Evolutionary conservation across 208 protist species (phyloP).

Genomic region (Leishmania guyanensis): DNA sequence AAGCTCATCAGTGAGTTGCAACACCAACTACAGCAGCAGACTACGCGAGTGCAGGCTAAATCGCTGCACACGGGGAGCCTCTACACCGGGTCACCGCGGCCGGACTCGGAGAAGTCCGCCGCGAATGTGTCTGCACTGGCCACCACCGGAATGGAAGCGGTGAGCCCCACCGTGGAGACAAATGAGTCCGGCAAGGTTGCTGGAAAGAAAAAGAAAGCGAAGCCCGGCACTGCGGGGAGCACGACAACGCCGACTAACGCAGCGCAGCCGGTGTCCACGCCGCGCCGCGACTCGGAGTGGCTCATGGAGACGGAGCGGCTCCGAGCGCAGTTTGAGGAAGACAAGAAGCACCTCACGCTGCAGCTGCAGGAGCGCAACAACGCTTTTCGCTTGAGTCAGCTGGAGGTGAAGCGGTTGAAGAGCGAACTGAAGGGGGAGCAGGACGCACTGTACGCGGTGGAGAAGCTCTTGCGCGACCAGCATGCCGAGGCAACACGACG

Average conservation of each 20-base stretch:
- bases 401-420: conserved; percentile 29
- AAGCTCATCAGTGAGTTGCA: conserved; percentile 25
- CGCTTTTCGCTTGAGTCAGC: conserved; percentile 25
- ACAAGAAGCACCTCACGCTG: conserved; percentile 9
- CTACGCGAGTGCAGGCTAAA: neutral
- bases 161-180: neutral
- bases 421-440: conserved; percentile 28
- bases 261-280: neutral
- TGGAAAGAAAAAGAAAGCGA: conserved; percentile 16
- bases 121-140: neutral
- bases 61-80: neutral
- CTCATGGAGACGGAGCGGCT: neutral
- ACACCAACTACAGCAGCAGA: conserved; percentile 18
- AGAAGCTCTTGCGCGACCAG: conserved; percentile 27
- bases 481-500: conserved; percentile 28
- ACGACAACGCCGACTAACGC: neutral
- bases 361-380: conserved; percentile 32
- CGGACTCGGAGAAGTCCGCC: conserved; percentile 7
- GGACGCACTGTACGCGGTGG: conserved; percentile 14
- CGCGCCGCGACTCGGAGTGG: neutral
- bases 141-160: neutral
- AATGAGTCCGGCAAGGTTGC: neutral
- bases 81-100: neutral
- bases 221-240: neutral
- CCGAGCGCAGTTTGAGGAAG: conserved; percentile 7